Conservation (phyloP, 2,329 filamentous ascomycete species). For the Aspergillus sp. region DNA sequence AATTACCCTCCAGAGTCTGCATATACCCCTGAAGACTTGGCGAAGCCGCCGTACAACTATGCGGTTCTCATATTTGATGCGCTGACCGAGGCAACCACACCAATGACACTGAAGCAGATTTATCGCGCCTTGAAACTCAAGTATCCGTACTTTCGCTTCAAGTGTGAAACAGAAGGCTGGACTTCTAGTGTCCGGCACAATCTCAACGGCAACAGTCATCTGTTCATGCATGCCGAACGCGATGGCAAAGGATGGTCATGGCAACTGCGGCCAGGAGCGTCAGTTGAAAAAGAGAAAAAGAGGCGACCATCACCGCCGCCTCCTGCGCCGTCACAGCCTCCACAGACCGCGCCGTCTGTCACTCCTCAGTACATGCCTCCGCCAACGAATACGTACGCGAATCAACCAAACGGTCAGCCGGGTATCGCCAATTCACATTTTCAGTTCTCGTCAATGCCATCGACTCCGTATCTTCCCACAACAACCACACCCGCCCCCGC, state of each 20-base stretch:
- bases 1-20: constrained; percentile 63
- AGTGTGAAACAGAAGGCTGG: constrained; percentile 68
- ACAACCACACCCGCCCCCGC: constrained; percentile 31
- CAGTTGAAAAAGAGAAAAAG: constrained; percentile 63
- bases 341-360: constrained; percentile 30
- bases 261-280: constrained; percentile 63
- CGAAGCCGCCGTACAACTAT: constrained; percentile 66
- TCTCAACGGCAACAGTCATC: constrained; percentile 60
- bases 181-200: constrained; percentile 71
- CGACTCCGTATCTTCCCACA: constrained; percentile 38
- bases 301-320: constrained; percentile 54
- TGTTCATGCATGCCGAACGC: constrained; percentile 64
- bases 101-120: constrained; percentile 69
- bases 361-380: constrained; percentile 44
- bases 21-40: constrained; percentile 66
- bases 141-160: constrained; percentile 65
- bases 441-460: constrained; percentile 43
- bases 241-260: constrained; percentile 68
- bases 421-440: constrained; percentile 42
- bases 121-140: constrained; percentile 67
- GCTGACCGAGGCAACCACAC: constrained; percentile 59
- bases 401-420: constrained; percentile 32
- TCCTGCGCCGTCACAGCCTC: constrained; percentile 40
- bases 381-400: constrained; percentile 37
- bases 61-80: constrained; percentile 68